phyloP scores from a whole-genome alignment of 192 early-diverging fungal species.

The Entrophospora sp. region DNA sequence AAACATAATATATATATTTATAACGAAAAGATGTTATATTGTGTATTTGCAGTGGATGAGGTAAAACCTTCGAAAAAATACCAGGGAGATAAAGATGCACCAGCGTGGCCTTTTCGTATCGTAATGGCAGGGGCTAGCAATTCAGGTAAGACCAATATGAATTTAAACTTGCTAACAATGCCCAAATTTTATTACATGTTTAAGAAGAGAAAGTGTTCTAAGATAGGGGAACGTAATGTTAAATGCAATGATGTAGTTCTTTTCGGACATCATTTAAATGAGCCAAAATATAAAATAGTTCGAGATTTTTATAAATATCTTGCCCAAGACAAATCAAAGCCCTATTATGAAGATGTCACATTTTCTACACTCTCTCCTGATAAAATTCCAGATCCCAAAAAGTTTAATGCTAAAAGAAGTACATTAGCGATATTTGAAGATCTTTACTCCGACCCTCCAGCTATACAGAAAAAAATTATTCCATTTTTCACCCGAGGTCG shows the following conservation, averaged over 20 bases:
- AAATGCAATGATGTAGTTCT: constrained; percentile 16
- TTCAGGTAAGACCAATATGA: constrained; percentile 12
- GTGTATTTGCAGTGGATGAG: background rate
- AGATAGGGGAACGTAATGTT: constrained; percentile 3
- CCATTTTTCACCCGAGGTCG: constrained; percentile 9
- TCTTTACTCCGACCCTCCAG: background rate
- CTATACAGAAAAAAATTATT: constrained; percentile 20
- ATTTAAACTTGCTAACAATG: constrained; percentile 9
- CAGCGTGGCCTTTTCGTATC: constrained; percentile 11
- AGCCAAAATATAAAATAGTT: constrained; percentile 14
- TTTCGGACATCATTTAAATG: constrained; percentile 2
- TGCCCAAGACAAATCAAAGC: constrained; percentile 4
- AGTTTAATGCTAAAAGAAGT: constrained; percentile 18
- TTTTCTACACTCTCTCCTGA: constrained; percentile 18
- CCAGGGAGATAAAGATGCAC: background rate
- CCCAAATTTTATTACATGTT: constrained; percentile 15
- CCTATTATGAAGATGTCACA: constrained; percentile 12
- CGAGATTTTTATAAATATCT: constrained; percentile 17
- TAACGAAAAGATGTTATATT: background rate
- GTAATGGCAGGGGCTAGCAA: constrained; percentile 14
- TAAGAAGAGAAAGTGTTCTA: constrained; percentile 12
- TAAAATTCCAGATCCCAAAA: constrained; percentile 18
- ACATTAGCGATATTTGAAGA: constrained; percentile 15
- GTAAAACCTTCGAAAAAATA: background rate
- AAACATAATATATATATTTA: constrained; percentile 7